phyloP scores from a whole-genome alignment of 1,139 yeast species.

The Hyphopichia pseudoburtonii region DNA sequence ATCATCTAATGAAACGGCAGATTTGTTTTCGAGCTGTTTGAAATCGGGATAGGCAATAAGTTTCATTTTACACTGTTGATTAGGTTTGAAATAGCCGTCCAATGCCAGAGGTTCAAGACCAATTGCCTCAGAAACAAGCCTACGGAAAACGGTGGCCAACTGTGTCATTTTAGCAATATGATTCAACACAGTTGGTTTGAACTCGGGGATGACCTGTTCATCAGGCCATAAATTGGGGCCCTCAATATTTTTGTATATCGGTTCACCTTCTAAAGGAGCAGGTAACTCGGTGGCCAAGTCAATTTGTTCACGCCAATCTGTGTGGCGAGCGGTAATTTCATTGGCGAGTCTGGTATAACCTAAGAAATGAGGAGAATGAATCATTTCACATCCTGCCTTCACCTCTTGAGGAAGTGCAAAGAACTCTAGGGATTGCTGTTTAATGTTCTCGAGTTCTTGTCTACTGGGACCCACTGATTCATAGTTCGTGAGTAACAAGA shows the following conservation, averaged over 20 bases:
- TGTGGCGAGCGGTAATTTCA: conserved; percentile 59
- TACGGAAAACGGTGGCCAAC: conserved; percentile 43
- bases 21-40: conserved; percentile 24
- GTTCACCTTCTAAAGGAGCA: conserved; percentile 30
- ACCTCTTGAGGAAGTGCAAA: conserved; percentile 54
- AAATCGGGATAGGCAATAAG: conserved; percentile 52
- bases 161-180: conserved; percentile 50
- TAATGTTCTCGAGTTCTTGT: conserved; percentile 40
- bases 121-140: conserved; percentile 55
- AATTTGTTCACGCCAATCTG: conserved; percentile 69
- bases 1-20: conserved; percentile 20
- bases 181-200: conserved; percentile 42
- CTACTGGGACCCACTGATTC: conserved; percentile 27
- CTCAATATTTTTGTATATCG: conserved; percentile 56
- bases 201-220: conserved; percentile 46
- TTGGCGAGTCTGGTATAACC: conserved; percentile 69
- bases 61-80: conserved; percentile 57
- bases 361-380: conserved; percentile 61
- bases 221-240: conserved; percentile 71
- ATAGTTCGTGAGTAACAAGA: conserved; percentile 50
- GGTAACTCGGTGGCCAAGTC: conserved; percentile 65
- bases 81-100: conserved; percentile 48
- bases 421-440: conserved; percentile 44
- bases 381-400: conserved; percentile 58
- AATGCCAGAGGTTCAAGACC: conserved; percentile 47